Evolutionary conservation across 805 yeast genomes (phyloP).

Genomic region (Candida taoyuanica): DNA sequence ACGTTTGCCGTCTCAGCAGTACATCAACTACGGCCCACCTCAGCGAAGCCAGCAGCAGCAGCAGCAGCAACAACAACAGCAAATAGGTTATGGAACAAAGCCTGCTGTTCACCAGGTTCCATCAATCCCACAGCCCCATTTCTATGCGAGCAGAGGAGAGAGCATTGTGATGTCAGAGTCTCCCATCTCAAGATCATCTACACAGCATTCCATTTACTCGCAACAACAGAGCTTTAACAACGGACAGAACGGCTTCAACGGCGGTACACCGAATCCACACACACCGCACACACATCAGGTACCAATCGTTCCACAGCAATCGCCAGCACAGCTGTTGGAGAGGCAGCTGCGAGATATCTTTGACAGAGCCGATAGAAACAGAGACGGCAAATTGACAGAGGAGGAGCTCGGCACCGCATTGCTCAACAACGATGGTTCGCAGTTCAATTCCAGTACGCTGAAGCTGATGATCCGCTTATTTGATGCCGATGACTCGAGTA

Average conservation of each 20-base stretch:
- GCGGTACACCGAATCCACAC: too few species aligned
- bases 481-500: slow-evolving; percentile 43
- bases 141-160: background rate
- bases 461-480: slow-evolving; percentile 59
- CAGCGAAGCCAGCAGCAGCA: too few species aligned
- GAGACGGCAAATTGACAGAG: slow-evolving; percentile 51
- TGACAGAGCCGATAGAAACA: slow-evolving; percentile 49
- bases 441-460: slow-evolving; percentile 57
- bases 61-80: background rate
- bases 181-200: background rate
- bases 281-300: too few species aligned
- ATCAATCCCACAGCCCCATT: background rate
- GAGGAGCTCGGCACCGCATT: slow-evolving; percentile 55
- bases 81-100: background rate
- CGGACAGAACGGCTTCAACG: slow-evolving; percentile 1
- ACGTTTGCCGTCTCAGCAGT: slow-evolving; percentile 1
- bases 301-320: slow-evolving; percentile 1
- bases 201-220: background rate
- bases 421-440: slow-evolving; percentile 58
- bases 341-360: slow-evolving; percentile 45
- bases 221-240: slow-evolving; percentile 3
- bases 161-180: background rate
- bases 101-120: background rate
- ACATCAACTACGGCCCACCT: slow-evolving; percentile 1
- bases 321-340: slow-evolving; percentile 31